Evolutionary conservation across 352 stramenopile species (phyloP).

Genomic region (Phytophthora foliorum): DNA sequence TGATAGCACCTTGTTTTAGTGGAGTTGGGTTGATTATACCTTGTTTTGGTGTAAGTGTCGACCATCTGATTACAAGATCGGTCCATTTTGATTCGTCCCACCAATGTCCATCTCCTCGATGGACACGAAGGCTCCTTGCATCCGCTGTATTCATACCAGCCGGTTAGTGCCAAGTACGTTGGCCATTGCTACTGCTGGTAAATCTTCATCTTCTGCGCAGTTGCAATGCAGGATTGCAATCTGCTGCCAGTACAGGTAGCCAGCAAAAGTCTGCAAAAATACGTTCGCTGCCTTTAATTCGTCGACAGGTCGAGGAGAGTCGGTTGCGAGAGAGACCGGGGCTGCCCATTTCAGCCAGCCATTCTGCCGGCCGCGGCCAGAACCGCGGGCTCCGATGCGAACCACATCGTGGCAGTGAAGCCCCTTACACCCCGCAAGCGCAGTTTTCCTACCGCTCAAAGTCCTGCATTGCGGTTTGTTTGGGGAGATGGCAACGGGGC

Average conservation of each 20-base stretch:
- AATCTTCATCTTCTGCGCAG: background rate
- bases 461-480: background rate
- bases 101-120: background rate
- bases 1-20: no score
- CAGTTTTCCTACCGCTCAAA: background rate
- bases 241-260: background rate
- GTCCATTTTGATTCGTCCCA: background rate
- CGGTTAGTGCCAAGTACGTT: no score
- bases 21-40: no score
- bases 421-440: background rate
- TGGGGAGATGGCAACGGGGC: background rate
- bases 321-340: conserved; percentile 24
- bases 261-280: conserved; percentile 19
- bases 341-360: conserved; percentile 21
- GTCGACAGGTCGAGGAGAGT: conserved; percentile 23
- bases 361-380: conserved; percentile 8
- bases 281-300: conserved; percentile 14
- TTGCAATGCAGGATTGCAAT: background rate
- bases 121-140: conserved; percentile 3
- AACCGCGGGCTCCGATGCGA: conserved; percentile 1
- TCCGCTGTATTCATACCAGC: conserved; percentile 23
- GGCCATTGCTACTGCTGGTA: background rate
- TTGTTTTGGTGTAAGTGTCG: background rate
- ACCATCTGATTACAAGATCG: conserved; percentile 2
- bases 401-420: conserved; percentile 4